Conservation (phyloP, 2,329 filamentous ascomycete genomes). For the Curvularia spicifera region DNA sequence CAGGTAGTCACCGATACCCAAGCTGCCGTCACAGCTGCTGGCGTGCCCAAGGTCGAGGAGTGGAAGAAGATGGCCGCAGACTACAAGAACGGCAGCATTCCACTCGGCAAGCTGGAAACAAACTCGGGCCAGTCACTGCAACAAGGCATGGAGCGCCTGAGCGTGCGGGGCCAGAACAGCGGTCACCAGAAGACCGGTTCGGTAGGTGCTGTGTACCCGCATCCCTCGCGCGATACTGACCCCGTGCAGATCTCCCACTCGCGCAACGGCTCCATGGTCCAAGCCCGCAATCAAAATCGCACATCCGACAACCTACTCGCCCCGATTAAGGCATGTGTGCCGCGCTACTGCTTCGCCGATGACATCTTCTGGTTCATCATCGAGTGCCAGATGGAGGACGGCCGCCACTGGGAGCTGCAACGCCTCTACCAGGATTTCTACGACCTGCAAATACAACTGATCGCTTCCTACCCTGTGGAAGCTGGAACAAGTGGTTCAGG, state of each 20-base stretch:
- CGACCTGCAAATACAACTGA: conserved; percentile 94
- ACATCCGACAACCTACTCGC: conserved; percentile 64
- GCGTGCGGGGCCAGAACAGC: conserved; percentile 58
- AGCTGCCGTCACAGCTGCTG: conserved; percentile 84
- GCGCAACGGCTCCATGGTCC: conserved; percentile 46
- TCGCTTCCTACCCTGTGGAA: conserved; percentile 89
- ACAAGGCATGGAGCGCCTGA: conserved; percentile 76
- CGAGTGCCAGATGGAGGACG: conserved; percentile 87
- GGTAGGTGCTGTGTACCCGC: conserved; percentile 32
- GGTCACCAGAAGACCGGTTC: conserved; percentile 36
- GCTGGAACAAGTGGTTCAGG: conserved; percentile 80
- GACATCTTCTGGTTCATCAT: conserved; percentile 99
- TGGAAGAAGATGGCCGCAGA: conserved; percentile 99
- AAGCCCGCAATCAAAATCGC: conserved; percentile 48
- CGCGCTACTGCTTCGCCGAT: conserved; percentile 92
- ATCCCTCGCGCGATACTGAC: conserved; percentile 18
- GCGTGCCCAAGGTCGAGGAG: conserved; percentile 93
- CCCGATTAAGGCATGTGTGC: conserved; percentile 83
- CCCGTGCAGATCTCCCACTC: conserved; percentile 38
- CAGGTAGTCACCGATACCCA: conserved; percentile 80
- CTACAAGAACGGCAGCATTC: conserved; percentile 99
- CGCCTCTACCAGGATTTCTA: conserved; percentile 99
- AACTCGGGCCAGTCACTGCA: conserved; percentile 58
- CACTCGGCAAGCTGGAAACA: conserved; percentile 83
- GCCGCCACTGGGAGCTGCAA: conserved; percentile 88